Evolutionary conservation across 768 basidiomycete species (phyloP), one percentile per base, ranked within the genome.

Genomic region (Termitomyces sp.): DNA sequence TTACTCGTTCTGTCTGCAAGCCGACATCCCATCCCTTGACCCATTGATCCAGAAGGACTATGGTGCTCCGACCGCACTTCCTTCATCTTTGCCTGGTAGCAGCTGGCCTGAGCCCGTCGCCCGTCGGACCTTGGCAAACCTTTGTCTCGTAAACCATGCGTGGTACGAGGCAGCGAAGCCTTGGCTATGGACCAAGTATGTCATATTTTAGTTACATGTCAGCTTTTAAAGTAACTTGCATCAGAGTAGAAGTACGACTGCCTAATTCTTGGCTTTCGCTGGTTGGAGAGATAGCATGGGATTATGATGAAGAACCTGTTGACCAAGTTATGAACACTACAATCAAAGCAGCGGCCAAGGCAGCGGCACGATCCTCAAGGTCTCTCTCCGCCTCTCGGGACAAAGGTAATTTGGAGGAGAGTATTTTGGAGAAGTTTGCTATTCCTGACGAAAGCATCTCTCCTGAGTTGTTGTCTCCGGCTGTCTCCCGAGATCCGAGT

Each of bases 81-180:
- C 91, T 0, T 87, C 90, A 0, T 84, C 91, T n/a, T 75, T 82
- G 60, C 92, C 91, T 0, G 77, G 86, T 1, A 74, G 82, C 16
- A 80, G 82, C 66, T 90, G 85, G 84, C 73, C 88, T 0, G 91
- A 92, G 61, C 76, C 82, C 6, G 64, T 84, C 32, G 77, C 83
- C 26, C 82, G 91, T 13, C 77, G 71, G 57, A 86, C 92, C 0
- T 77, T 94, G 22, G 77, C 82, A 6, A 84, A 71, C 63, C 84
- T 93, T 45, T 90, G 87, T 64, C 80, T 90, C 60, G 90, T 92
- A 44, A 90, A 85, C 65, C 87, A 77, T 65, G 78, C 83, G 3
- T 93, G 89, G 88, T 84, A 85, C 66, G 81, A 83, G 30, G 92
- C 90, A 1, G 89, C 92, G n/a, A 88, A 87, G 63, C 91, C 91